Base-by-base conservation (phyloP, 148 eudicot species). In the Vaccinium darrowii region DNA sequence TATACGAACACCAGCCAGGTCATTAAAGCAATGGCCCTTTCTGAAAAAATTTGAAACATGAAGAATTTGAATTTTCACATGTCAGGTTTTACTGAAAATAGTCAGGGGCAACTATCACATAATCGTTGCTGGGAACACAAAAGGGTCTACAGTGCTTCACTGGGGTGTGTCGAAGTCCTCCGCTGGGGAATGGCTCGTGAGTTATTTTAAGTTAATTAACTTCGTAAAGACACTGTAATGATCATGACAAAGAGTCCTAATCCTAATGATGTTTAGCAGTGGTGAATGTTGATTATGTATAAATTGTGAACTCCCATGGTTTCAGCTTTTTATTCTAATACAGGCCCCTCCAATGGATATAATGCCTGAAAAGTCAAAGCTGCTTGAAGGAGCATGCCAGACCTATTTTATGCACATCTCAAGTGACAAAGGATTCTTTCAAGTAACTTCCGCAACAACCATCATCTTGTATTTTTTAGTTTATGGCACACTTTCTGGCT, bases 341-440 rank as follows among this genome's bases (percentile, higher is more conserved):
- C 81, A 78, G 63, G 62, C 81, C 81, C 81, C 81, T n/a, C 60
- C 81, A 4, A 53, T 25, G 19, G 81, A 78, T 53, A 78, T 78
- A 49, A 21, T 78, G 25, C 81, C 81, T 78, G 81, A 78, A 78
- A 78, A 78, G 27, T 78, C 81, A 78, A 78, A 78, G 81, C 33
- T 53, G 81, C 81, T 78, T 53, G 81, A 78, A 52, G 81, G 15
- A 51, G 81, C 81, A 21, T 78, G 81, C 54, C 81, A 78, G 81
- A 78, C 81, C 54, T 53, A 78, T 53, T 78, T 78, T 27, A 78
- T n/a, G 60, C 62, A 78, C 33, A 51, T 51, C 16, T 78, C 60
- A 50, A 53, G 8, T 78, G 81, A 62, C 53, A 23, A 78, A 19
- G 81, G 81, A 51, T 51, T 51, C 62, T 78, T 78, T 53, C 81